phyloP scores from a whole-genome alignment of 2,329 filamentous ascomycete genomes.

The Penicillium sp. region DNA sequence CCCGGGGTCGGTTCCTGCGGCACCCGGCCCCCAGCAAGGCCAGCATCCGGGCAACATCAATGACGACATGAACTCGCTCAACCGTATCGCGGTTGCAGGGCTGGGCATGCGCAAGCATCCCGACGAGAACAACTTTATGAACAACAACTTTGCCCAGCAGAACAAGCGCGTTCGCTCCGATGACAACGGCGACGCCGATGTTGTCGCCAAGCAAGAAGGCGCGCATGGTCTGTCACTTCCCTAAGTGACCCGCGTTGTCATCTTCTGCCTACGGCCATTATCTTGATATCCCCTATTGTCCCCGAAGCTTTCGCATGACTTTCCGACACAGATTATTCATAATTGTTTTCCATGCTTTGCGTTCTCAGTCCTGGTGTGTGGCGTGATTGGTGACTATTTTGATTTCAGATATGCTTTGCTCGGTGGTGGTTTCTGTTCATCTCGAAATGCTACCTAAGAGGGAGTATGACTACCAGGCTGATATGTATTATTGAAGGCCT shows the following conservation, averaged over 20 bases:
- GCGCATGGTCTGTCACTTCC: slow-evolving; percentile 23
- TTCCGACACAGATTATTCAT: too few species aligned
- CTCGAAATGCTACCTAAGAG: too few species aligned
- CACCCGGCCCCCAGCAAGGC: slow-evolving; percentile 22
- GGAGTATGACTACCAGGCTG: neutral
- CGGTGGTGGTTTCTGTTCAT: slow-evolving; percentile 11
- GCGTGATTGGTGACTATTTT: slow-evolving; percentile 13
- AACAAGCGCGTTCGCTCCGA: slow-evolving; percentile 30
- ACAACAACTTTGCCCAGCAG: slow-evolving; percentile 27
- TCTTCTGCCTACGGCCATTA: too few species aligned
- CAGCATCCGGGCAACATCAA: slow-evolving; percentile 27
- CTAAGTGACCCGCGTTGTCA: neutral
- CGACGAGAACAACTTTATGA: slow-evolving; percentile 34
- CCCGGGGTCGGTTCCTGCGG: slow-evolving; percentile 19
- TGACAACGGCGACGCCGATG: slow-evolving; percentile 25
- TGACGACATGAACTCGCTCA: slow-evolving; percentile 40
- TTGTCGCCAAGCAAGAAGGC: slow-evolving; percentile 27
- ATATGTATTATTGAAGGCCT: neutral
- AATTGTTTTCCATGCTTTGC: neutral
- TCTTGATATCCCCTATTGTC: neutral
- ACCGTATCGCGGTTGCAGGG: slow-evolving; percentile 41
- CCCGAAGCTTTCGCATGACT: too few species aligned
- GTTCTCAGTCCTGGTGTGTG: slow-evolving; percentile 15
- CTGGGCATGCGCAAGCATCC: slow-evolving; percentile 42
- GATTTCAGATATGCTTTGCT: slow-evolving; percentile 6